phyloP scores from a whole-genome alignment of 306 rosid genomes.

The Boehmeria nivea region DNA sequence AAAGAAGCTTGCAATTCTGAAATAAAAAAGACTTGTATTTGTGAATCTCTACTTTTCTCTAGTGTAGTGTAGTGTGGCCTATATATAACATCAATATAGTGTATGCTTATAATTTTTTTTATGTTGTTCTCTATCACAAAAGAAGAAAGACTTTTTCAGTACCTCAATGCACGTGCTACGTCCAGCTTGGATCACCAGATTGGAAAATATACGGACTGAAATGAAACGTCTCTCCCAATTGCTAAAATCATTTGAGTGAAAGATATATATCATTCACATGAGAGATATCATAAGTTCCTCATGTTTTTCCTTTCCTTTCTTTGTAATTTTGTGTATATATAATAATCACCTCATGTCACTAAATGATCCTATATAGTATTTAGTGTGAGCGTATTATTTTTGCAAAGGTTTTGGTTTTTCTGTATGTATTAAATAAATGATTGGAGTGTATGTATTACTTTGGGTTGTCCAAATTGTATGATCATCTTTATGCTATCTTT shows the following conservation, averaged over 20 bases:
- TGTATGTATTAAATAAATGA: too few species aligned
- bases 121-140: not conserved
- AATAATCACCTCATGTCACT: too few species aligned
- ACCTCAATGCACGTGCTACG: slow-evolving; percentile 1
- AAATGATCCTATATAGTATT: too few species aligned
- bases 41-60: slow-evolving; percentile 31
- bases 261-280: not conserved
- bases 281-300: too few species aligned
- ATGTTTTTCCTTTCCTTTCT: not conserved
- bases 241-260: slow-evolving; percentile 10
- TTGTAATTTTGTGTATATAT: too few species aligned
- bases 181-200: slow-evolving; percentile 22
- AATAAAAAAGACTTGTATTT: slow-evolving; percentile 10
- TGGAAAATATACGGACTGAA: slow-evolving; percentile 15
- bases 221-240: slow-evolving; percentile 15
- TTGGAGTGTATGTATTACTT: too few species aligned
- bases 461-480: too few species aligned
- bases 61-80: slow-evolving; percentile 29
- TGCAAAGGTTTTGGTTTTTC: too few species aligned
- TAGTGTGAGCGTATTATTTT: too few species aligned
- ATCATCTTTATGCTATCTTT: not conserved
- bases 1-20: slow-evolving; percentile 31
- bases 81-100: not conserved
- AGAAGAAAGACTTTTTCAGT: slow-evolving; percentile 2
- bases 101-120: not conserved